Evolutionary conservation across 2,329 filamentous ascomycete species (phyloP).

Genomic region (Penicillium decumbens): DNA sequence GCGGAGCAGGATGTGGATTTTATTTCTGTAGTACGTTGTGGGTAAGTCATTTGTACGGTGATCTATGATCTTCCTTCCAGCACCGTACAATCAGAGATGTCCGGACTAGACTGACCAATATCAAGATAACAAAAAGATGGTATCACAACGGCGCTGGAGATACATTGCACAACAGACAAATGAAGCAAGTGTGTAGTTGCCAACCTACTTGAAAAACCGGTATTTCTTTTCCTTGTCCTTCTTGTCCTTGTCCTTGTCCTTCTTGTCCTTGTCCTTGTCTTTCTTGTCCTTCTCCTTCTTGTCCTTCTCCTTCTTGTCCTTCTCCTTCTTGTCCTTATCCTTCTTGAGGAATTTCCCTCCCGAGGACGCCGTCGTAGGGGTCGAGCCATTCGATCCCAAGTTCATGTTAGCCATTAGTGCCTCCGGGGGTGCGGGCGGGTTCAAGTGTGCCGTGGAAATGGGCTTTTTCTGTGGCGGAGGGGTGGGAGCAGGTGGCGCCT

Average conservation of each 20-base stretch:
- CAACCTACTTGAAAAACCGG: conserved; percentile 48
- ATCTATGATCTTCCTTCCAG: not conserved
- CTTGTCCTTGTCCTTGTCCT: conserved; percentile 49
- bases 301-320: conserved; percentile 53
- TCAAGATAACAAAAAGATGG: conserved; percentile 25
- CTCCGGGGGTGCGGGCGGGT: conserved; percentile 29
- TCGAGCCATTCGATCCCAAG: conserved; percentile 31
- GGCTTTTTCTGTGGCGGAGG: conserved; percentile 26
- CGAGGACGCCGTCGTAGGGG: conserved; percentile 20
- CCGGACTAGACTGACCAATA: conserved; percentile 11
- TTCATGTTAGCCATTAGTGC: conserved; percentile 37
- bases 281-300: conserved; percentile 52
- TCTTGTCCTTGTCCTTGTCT: conserved; percentile 47
- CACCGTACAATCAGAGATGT: not conserved
- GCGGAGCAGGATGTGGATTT: not conserved
- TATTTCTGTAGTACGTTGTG: not conserved
- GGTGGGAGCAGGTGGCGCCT: conserved; percentile 52
- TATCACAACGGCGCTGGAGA: conserved; percentile 34
- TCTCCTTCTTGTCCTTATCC: conserved; percentile 49
- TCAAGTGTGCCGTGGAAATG: conserved; percentile 20
- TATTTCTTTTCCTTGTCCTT: conserved; percentile 52
- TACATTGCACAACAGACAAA: conserved; percentile 6
- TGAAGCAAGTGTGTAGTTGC: conserved; percentile 1
- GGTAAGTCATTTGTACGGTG: not conserved
- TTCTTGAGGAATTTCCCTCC: conserved; percentile 31